A percentile compares a stretch with the other conserved stretches of the same genome.
These are phyloP conservation scores for Aspergillus baeticus DNA, from an alignment of 495 filamentous ascomycete genomes.

Conservation along the genomic window DNA sequence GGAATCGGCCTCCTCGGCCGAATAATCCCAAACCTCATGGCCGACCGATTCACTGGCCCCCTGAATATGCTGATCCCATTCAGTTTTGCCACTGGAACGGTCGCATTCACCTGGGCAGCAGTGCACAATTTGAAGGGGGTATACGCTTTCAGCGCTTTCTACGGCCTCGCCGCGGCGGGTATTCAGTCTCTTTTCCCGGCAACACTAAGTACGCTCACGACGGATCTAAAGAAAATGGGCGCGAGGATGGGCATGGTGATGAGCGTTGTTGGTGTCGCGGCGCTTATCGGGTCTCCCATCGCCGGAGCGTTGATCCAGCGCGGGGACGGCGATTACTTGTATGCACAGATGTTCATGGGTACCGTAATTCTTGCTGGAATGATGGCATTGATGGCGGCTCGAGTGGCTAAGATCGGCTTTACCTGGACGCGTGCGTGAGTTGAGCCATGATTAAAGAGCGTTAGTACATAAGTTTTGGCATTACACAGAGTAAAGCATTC, in stretches of 20 bases:
- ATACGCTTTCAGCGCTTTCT: slow-evolving; percentile 60
- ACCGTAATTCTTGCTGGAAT: slow-evolving; percentile 48
- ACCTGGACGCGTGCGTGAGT: slow-evolving; percentile 28
- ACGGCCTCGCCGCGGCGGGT: slow-evolving; percentile 61
- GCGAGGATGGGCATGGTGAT: slow-evolving; percentile 80
- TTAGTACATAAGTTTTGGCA: too few relatives aligned
- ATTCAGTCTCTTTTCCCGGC: slow-evolving; percentile 68
- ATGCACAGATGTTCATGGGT: slow-evolving; percentile 57
- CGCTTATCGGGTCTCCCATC: slow-evolving; percentile 72
- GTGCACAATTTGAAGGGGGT: slow-evolving; percentile 50
- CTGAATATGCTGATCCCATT: slow-evolving; percentile 61
- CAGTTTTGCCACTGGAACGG: slow-evolving; percentile 47
- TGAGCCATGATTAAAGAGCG: background rate
- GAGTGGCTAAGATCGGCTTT: slow-evolving; percentile 41
- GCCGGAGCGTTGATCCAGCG: slow-evolving; percentile 60
- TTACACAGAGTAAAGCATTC: background rate
- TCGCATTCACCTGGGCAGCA: slow-evolving; percentile 63
- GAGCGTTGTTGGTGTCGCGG: slow-evolving; percentile 69
- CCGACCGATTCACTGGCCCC: slow-evolving; percentile 63
- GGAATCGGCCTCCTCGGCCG: slow-evolving; percentile 64
- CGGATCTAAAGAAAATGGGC: slow-evolving; percentile 66
- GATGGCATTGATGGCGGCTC: slow-evolving; percentile 45
- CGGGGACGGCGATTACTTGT: slow-evolving; percentile 51
- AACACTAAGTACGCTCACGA: slow-evolving; percentile 59
- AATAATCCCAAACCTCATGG: slow-evolving; percentile 60